phyloP scores from a whole-genome alignment of 164 flowering plant genomes.

The Chloranthus sessilifolius region DNA sequence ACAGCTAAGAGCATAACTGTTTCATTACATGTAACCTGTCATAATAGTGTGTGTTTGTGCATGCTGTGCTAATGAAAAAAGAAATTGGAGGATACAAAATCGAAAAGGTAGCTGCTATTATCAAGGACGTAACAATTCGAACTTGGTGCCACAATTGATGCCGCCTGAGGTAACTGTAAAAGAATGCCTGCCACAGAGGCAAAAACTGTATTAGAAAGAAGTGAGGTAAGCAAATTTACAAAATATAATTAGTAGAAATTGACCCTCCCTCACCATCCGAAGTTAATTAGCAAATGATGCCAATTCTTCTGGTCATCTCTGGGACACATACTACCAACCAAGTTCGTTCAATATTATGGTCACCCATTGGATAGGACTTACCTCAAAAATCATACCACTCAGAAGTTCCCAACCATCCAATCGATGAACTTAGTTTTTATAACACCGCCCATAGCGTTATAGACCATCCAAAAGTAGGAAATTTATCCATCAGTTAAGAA shows the following conservation, averaged over 20 bases:
- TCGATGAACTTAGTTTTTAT: no score
- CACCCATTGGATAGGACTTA: no score
- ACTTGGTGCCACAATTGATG: conserved; percentile 53
- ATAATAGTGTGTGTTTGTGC: background rate
- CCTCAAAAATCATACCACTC: no score
- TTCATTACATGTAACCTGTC: background rate
- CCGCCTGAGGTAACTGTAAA: conserved; percentile 24
- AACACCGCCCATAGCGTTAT: no score
- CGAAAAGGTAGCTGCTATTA: conserved; percentile 66
- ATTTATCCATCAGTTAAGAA: no score
- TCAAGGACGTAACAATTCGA: conserved; percentile 81
- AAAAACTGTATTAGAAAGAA: background rate
- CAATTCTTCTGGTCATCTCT: no score
- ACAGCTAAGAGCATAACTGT: conserved; percentile 32
- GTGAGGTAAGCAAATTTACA: background rate
- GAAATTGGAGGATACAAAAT: conserved; percentile 75
- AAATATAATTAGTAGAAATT: background rate
- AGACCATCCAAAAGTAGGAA: no score
- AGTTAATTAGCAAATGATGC: no score
- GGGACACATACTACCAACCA: no score
- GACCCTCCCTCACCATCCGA: no score
- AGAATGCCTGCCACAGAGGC: conserved; percentile 31
- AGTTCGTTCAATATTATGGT: no score
- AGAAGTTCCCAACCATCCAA: no score
- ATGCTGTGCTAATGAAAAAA: background rate